These are phyloP conservation scores for Beauveria varroae DNA, from an alignment of 2,329 filamentous ascomycete species.

Conservation along the genomic window DNA sequence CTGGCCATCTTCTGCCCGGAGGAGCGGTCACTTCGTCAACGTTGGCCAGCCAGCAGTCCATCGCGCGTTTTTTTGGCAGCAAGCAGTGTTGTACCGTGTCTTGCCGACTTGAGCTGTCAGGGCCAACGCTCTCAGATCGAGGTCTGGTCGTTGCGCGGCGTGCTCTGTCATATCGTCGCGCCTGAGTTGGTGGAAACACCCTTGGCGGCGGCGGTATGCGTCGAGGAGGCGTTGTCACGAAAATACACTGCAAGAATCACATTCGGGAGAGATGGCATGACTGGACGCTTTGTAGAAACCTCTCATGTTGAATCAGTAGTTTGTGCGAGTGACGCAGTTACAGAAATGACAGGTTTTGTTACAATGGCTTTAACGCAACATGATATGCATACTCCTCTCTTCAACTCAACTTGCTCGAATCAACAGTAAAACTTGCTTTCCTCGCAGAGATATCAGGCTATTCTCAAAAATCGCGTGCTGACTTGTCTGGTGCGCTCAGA, in stretches of 20 bases:
- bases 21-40: slow-evolving; percentile 27
- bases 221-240: slow-evolving; percentile 15
- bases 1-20: slow-evolving; percentile 24
- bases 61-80: slow-evolving; percentile 24
- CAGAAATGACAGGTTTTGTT: slow-evolving; percentile 27
- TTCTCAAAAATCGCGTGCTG: not conserved
- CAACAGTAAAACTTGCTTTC: not conserved
- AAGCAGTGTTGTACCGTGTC: slow-evolving; percentile 26
- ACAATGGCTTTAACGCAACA: slow-evolving; percentile 27
- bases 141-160: slow-evolving; percentile 26
- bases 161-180: slow-evolving; percentile 25
- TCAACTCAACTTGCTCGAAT: not conserved
- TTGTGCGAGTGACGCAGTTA: slow-evolving; percentile 23
- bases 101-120: slow-evolving; percentile 24
- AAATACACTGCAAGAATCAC: slow-evolving; percentile 23
- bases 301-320: slow-evolving; percentile 22
- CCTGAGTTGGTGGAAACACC: slow-evolving; percentile 25
- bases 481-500: slow-evolving; percentile 19
- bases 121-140: slow-evolving; percentile 27
- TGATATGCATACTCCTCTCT: not conserved
- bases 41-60: slow-evolving; percentile 26
- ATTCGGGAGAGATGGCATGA: slow-evolving; percentile 24
- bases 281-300: slow-evolving; percentile 24
- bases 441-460: not conserved
- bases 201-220: slow-evolving; percentile 18